Evolutionary conservation across 2,329 filamentous ascomycete species (phyloP).

Genomic region (Apiospora saccharicola): DNA sequence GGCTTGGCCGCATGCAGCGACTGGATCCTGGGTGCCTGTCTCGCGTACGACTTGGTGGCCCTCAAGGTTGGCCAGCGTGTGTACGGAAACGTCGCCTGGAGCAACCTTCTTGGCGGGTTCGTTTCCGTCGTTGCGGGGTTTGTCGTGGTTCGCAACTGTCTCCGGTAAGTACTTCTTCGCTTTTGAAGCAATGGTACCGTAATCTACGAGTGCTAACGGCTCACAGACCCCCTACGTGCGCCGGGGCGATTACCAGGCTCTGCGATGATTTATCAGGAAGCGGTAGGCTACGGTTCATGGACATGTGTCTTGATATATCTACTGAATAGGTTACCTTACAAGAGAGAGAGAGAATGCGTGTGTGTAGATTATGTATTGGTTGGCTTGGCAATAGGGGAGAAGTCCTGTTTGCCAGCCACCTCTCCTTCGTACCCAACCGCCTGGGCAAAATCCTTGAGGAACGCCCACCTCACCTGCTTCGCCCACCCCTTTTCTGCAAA

Average conservation of each 20-base stretch:
- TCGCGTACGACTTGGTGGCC: slow-evolving; percentile 65
- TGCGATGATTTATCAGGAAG: slow-evolving; percentile 19
- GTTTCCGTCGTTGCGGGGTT: slow-evolving; percentile 60
- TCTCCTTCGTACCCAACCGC: slow-evolving; percentile 46
- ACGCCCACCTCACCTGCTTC: slow-evolving; percentile 55
- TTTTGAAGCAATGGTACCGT: too few species aligned
- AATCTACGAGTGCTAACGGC: background rate
- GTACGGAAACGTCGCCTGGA: slow-evolving; percentile 54
- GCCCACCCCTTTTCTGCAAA: slow-evolving; percentile 55
- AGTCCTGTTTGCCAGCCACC: slow-evolving; percentile 33
- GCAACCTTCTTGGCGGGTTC: slow-evolving; percentile 57
- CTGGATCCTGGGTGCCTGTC: slow-evolving; percentile 66
- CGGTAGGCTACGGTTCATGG: too few species aligned
- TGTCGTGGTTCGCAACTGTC: slow-evolving; percentile 58
- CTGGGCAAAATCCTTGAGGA: slow-evolving; percentile 57
- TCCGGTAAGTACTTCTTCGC: slow-evolving; percentile 49
- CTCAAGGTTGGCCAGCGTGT: slow-evolving; percentile 60
- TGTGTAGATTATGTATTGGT: background rate
- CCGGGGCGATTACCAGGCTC: slow-evolving; percentile 24
- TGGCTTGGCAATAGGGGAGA: slow-evolving; percentile 4
- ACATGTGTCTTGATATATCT: too few species aligned
- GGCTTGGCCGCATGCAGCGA: slow-evolving; percentile 57
- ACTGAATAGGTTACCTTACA: too few species aligned
- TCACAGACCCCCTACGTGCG: slow-evolving; percentile 30
- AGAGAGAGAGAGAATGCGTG: too few species aligned